phyloP scores from a whole-genome alignment of 805 yeast genomes.

The Lachancea dasiensis region DNA sequence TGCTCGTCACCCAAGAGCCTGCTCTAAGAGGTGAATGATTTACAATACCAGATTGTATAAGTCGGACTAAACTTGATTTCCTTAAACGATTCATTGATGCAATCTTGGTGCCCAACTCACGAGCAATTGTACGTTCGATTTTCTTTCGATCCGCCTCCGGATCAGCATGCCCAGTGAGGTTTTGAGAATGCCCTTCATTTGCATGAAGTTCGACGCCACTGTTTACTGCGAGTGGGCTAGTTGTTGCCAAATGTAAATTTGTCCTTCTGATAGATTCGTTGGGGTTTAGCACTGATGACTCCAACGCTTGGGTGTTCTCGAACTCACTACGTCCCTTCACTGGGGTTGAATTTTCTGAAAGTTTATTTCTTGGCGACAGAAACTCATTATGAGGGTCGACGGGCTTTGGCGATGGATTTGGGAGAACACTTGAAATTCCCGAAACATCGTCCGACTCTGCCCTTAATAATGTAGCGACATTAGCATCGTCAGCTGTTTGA shows the following conservation, averaged over 20 bases:
- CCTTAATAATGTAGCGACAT: not conserved
- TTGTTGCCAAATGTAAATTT: no score
- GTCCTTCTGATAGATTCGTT: not conserved
- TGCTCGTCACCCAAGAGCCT: constrained; percentile 18
- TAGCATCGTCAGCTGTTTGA: no score
- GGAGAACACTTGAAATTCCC: not conserved
- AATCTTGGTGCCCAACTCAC: constrained; percentile 11
- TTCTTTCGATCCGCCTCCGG: constrained; percentile 16
- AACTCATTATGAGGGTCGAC: constrained; percentile 1
- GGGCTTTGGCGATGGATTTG: constrained; percentile 1
- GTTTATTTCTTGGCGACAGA: constrained; percentile 2
- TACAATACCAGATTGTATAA: constrained; percentile 21
- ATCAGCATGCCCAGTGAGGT: constrained; percentile 3
- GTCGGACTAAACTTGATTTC: constrained; percentile 10
- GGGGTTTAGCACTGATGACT: not conserved
- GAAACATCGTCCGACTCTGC: not conserved
- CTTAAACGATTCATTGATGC: constrained; percentile 7
- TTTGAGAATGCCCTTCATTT: not conserved
- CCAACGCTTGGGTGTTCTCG: not conserved
- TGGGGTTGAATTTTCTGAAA: constrained; percentile 3
- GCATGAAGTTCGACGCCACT: not conserved
- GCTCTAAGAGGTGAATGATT: constrained; percentile 17
- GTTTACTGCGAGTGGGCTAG: not conserved
- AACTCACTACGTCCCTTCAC: not conserved
- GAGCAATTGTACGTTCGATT: constrained; percentile 17